These are phyloP conservation scores for Dendrocalamus sinicus DNA, from an alignment of 176 grass and related monocot genomes.

Conservation along the genomic window DNA sequence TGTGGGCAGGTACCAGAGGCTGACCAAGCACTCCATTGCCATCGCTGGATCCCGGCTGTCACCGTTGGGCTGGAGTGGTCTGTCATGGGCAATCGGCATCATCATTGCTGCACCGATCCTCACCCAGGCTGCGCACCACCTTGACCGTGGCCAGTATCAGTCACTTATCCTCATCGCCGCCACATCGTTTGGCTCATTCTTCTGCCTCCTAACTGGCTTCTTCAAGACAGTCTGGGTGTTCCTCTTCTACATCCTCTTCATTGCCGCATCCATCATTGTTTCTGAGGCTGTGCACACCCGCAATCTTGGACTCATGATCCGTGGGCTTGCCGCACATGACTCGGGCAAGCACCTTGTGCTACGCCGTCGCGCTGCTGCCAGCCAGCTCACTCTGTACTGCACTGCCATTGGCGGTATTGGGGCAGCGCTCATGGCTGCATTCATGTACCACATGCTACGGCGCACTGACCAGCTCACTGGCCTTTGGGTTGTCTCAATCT, in stretches of 20 bases:
- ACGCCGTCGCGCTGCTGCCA: conserved; percentile 65
- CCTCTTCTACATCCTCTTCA: conserved; percentile 75
- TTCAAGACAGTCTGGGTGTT: conserved; percentile 96
- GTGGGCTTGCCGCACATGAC: conserved; percentile 59
- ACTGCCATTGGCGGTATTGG: conserved; percentile 79
- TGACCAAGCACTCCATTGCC: conserved; percentile 64
- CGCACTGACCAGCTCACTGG: conserved; percentile 89
- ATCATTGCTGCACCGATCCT: conserved; percentile 63
- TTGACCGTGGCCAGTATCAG: conserved; percentile 83
- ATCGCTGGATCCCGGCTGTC: conserved; percentile 62
- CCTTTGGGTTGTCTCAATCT: conserved; percentile 93
- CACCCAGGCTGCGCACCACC: conserved; percentile 69
- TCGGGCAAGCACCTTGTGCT: conserved; percentile 66
- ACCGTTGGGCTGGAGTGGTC: conserved; percentile 73
- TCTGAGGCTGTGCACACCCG: conserved; percentile 73
- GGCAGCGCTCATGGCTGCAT: conserved; percentile 79
- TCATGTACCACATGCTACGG: conserved; percentile 95
- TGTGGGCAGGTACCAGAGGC: conserved; percentile 72
- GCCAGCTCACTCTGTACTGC: conserved; percentile 66
- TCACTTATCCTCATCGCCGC: conserved; percentile 69
- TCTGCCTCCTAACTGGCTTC: conserved; percentile 88
- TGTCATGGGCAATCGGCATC: conserved; percentile 85
- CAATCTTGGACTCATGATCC: conserved; percentile 81
- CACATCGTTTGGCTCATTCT: conserved; percentile 67
- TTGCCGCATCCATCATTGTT: conserved; percentile 56